Percentiles rank a stretch among this genome's conserved stretches.
phyloP scores from a whole-genome alignment of 192 early-diverging fungal genomes.

The Piromyces finnis region DNA sequence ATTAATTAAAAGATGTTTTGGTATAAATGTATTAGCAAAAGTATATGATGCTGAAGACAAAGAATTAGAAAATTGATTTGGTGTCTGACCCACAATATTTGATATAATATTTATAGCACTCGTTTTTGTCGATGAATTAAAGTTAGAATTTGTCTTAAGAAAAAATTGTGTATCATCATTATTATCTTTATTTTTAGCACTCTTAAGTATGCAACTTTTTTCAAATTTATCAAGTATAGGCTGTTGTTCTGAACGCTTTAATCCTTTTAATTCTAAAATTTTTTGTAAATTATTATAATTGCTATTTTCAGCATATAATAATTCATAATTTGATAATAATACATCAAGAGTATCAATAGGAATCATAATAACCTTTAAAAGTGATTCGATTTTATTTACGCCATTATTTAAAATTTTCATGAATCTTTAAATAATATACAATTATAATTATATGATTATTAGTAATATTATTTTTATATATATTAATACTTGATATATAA shows the following conservation, averaged over 20 bases:
- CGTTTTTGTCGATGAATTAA: neutral
- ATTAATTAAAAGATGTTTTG: neutral
- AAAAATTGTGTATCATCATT: neutral
- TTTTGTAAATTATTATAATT: constrained; percentile 52
- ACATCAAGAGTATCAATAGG: constrained; percentile 65
- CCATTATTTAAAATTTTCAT: constrained; percentile 67
- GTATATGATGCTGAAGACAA: neutral
- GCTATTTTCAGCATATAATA: constrained; percentile 52
- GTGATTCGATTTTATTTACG: constrained; percentile 59
- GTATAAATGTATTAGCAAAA: neutral
- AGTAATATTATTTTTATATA: too few relatives aligned
- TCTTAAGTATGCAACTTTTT: neutral
- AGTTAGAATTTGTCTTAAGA: neutral
- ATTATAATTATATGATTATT: too few relatives aligned
- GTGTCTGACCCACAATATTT: neutral
- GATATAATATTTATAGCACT: neutral
- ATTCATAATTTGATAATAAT: constrained; percentile 74
- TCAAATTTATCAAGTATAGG: neutral
- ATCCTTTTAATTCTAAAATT: constrained; percentile 61
- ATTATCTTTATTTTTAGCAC: neutral
- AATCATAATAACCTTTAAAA: constrained; percentile 78
- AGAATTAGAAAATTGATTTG: neutral
- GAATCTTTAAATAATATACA: constrained; percentile 28
- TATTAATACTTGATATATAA: too few relatives aligned
- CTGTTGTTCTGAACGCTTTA: neutral